Evolutionary conservation across 768 basidiomycete genomes (phyloP).

Genomic region (Agrocybe pediades): DNA sequence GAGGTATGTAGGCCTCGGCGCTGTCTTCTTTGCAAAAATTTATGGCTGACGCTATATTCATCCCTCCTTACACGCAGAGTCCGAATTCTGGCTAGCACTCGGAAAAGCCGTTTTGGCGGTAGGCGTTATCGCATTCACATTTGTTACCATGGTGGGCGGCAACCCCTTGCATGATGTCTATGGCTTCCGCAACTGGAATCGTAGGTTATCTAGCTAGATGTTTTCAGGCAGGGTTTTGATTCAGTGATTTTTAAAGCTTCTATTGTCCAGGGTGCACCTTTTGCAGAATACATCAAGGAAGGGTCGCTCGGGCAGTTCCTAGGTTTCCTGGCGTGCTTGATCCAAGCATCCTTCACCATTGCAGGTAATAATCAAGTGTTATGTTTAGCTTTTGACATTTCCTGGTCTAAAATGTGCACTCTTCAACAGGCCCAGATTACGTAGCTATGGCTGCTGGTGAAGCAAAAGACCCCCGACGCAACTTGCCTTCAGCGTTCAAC

Average conservation of each 20-base stretch:
- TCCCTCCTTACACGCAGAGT: slow-evolving; percentile 31
- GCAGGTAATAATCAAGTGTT: slow-evolving; percentile 37
- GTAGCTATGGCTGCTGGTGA: slow-evolving; percentile 70
- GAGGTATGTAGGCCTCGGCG: slow-evolving; percentile 33
- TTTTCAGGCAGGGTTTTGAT: neutral
- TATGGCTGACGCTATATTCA: too few species aligned
- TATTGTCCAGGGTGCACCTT: slow-evolving; percentile 50
- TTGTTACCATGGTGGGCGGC: slow-evolving; percentile 62
- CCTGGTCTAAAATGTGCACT: neutral
- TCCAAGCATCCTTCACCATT: slow-evolving; percentile 62
- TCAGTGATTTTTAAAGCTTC: slow-evolving; percentile 30
- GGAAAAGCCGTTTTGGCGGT: slow-evolving; percentile 51
- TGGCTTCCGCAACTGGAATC: slow-evolving; percentile 56
- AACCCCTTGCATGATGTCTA: slow-evolving; percentile 56
- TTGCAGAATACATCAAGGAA: slow-evolving; percentile 54
- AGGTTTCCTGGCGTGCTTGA: slow-evolving; percentile 63
- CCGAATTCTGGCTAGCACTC: slow-evolving; percentile 56
- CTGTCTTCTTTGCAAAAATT: neutral
- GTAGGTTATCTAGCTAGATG: slow-evolving; percentile 26
- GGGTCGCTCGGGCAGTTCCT: slow-evolving; percentile 62
- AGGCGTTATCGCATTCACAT: slow-evolving; percentile 54
- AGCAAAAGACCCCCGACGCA: slow-evolving; percentile 66
- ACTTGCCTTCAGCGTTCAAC: slow-evolving; percentile 70
- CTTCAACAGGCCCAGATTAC: slow-evolving; percentile 45
- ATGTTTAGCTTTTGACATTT: neutral